A percentile compares a stretch with the other conserved stretches of the same genome.
Evolutionary conservation across 2,329 filamentous ascomycete species (phyloP).

Genomic region (Eutypella sp.): DNA sequence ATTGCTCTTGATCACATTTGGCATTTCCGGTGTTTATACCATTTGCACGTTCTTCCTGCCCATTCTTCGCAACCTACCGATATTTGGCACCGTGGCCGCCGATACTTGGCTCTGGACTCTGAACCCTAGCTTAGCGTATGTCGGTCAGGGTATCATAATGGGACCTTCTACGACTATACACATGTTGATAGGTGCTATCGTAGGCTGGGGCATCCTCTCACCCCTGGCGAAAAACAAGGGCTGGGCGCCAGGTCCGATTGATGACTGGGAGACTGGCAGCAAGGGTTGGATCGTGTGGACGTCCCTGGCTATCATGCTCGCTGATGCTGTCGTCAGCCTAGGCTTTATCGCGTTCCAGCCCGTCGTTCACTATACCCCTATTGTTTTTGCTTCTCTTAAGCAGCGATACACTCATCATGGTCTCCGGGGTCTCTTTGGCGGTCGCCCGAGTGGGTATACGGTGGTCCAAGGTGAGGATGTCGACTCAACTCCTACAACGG

Average conservation of each 20-base stretch:
- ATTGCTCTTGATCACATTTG: constrained; percentile 52
- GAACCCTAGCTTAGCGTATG: constrained; percentile 94
- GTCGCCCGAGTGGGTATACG: constrained; percentile 17
- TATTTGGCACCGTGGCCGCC: constrained; percentile 73
- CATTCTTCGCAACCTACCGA: constrained; percentile 74
- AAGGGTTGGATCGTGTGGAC: constrained; percentile 99
- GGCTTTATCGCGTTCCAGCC: constrained; percentile 70
- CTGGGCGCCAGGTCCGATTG: constrained; percentile 84
- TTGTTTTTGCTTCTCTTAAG: constrained; percentile 14
- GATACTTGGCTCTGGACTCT: constrained; percentile 88
- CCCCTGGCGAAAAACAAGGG: constrained; percentile 79
- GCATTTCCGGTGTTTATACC: constrained; percentile 62
- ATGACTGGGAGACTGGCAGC: constrained; percentile 86
- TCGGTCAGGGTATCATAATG: constrained; percentile 98
- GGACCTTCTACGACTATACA: constrained; percentile 90
- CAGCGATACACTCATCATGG: constrained; percentile 16
- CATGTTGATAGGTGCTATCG: constrained; percentile 83
- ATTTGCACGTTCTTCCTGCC: constrained; percentile 88
- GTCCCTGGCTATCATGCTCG: constrained; percentile 92
- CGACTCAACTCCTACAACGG: constrained; percentile 12
- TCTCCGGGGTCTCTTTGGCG: constrained; percentile 16
- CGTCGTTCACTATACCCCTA: constrained; percentile 41
- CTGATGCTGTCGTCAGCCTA: constrained; percentile 84
- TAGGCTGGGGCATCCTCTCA: constrained; percentile 89
- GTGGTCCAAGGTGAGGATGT: constrained; percentile 19